Evolutionary conservation across 441 rosid species (phyloP).

Genomic region (Pelargonium myrrhifolium): DNA sequence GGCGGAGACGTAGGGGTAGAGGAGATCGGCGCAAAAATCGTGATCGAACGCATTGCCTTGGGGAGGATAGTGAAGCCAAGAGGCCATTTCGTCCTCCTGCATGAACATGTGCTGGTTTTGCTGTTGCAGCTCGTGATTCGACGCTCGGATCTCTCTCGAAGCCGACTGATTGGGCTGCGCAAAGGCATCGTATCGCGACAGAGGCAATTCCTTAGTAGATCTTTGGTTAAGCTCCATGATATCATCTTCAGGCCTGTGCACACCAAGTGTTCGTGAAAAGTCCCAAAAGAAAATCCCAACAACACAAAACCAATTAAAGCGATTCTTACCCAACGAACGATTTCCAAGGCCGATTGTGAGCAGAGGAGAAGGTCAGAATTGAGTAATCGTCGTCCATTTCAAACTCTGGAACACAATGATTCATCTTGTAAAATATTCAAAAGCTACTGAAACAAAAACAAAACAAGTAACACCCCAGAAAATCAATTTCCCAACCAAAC

Average conservation of each 20-base stretch:
- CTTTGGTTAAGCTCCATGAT: constrained; percentile 70
- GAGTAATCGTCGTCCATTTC: constrained; percentile 44
- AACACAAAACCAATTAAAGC: not conserved
- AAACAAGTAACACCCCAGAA: not conserved
- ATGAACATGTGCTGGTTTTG: constrained; percentile 42
- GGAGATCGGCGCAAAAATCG: constrained; percentile 61
- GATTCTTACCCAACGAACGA: constrained; percentile 29
- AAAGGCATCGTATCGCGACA: constrained; percentile 22
- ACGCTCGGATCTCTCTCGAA: constrained; percentile 29
- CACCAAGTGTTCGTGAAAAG: not conserved
- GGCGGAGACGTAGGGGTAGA: constrained; percentile 32
- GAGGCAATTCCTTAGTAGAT: constrained; percentile 33
- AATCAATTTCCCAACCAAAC: not conserved
- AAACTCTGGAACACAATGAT: constrained; percentile 66
- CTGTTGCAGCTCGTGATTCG: too few relatives aligned
- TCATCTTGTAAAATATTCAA: constrained; percentile 31
- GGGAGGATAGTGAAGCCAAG: constrained; percentile 80
- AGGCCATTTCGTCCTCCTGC: constrained; percentile 84
- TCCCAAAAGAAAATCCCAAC: not conserved
- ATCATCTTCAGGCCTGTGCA: constrained; percentile 48
- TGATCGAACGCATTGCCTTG: constrained; percentile 39
- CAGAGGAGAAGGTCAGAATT: constrained; percentile 29
- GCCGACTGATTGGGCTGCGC: constrained; percentile 18
- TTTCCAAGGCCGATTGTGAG: constrained; percentile 34
- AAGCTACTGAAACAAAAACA: not conserved